Percentiles rank a stretch among this genome's conserved stretches.
Evolutionary conservation across 352 stramenopile genomes (phyloP).

Genomic region (Phytophthora quininea): DNA sequence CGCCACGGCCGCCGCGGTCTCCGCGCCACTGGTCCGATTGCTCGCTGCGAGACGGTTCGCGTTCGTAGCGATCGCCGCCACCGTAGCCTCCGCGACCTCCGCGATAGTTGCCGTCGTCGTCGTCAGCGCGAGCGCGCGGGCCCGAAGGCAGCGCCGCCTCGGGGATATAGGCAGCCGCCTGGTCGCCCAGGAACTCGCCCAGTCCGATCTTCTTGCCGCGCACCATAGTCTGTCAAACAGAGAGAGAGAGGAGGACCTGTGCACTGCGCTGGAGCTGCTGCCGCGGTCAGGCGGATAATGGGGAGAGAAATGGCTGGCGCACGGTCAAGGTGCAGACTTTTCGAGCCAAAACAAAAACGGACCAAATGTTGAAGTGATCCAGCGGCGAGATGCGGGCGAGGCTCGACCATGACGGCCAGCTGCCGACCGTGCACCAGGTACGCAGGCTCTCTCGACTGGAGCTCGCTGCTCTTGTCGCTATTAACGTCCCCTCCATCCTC

Average conservation of each 20-base stretch:
- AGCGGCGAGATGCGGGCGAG: slow-evolving; percentile 12
- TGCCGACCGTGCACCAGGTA: slow-evolving; percentile 23
- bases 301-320: not conserved
- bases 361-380: not conserved
- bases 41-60: slow-evolving; percentile 52
- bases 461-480: too few species aligned
- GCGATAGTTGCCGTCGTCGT: slow-evolving; percentile 61
- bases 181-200: slow-evolving; percentile 76
- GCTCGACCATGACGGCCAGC: slow-evolving; percentile 4
- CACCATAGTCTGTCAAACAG: slow-evolving; percentile 40
- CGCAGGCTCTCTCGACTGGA: not conserved
- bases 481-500: not conserved
- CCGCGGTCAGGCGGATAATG: not conserved
- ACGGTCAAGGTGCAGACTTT: not conserved
- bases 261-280: not conserved
- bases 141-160: slow-evolving; percentile 66
- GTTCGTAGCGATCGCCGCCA: slow-evolving; percentile 50
- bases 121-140: slow-evolving; percentile 49
- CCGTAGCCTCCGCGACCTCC: slow-evolving; percentile 36
- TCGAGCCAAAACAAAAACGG: too few species aligned
- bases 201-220: slow-evolving; percentile 76
- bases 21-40: slow-evolving; percentile 62
- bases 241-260: not conserved
- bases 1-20: slow-evolving; percentile 32
- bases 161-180: slow-evolving; percentile 61